Percentiles rank a stretch among this genome's conserved stretches.
phyloP scores from a whole-genome alignment of 75 land plant species.

The Chamaecyparis obtusa region DNA sequence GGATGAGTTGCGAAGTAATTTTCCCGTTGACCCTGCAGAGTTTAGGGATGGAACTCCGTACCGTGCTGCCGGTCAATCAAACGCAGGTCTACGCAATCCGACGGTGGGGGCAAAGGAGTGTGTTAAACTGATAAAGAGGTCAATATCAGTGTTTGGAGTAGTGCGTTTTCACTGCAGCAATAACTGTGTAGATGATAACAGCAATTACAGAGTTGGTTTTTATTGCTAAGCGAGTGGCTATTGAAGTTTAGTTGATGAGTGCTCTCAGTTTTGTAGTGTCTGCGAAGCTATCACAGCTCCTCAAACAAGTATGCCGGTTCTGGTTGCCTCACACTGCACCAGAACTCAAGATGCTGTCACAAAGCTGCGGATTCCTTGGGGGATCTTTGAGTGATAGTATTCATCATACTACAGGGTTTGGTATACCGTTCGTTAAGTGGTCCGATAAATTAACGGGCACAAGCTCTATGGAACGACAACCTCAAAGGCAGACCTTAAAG shows the following conservation, averaged over 20 bases:
- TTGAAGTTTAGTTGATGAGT: not conserved
- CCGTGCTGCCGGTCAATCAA: not conserved
- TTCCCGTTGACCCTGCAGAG: not conserved
- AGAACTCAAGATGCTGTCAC: not conserved
- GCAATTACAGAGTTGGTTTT: not conserved
- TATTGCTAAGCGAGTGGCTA: not conserved
- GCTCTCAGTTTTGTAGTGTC: not conserved
- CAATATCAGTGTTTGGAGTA: not conserved
- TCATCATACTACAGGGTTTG: not conserved
- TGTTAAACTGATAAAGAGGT: not conserved
- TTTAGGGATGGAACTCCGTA: not conserved
- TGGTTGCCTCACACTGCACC: not conserved
- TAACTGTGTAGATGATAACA: not conserved
- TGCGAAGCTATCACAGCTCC: not conserved
- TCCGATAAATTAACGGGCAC: not conserved
- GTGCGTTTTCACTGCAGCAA: not conserved
- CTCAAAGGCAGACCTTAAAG: not conserved
- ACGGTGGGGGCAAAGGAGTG: not conserved
- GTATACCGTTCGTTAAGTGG: not conserved
- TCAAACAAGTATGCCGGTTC: not conserved
- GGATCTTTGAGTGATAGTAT: not conserved
- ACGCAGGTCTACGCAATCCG: not conserved
- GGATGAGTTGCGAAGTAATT: not conserved
- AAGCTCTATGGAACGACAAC: not conserved
- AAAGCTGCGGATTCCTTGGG: not conserved